Base-by-base conservation (phyloP, 1,284 basidiomycete genomes). In the Testicularia cyperi region DNA sequence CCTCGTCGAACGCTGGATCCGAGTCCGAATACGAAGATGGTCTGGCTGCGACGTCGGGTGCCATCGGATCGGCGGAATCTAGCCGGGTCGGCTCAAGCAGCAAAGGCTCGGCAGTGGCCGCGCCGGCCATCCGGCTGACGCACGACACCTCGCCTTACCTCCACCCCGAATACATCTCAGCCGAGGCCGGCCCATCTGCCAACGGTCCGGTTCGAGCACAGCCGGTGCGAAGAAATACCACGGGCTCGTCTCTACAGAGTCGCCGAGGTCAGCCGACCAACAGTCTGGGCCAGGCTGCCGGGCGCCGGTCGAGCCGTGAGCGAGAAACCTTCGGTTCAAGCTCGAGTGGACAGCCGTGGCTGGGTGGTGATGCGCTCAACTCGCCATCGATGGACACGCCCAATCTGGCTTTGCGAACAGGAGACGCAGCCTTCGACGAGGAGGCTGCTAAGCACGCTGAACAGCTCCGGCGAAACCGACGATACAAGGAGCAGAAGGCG, bases 391-490 rank as follows among this genome's bases (percentile, higher is more conserved):
- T 37, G 2, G 52, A 48, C 21, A 45, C 60, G 8, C 35, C 42
- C 18, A 38, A 42, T 1, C 60, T 57, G 24, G 54, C 65, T 13
- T 58, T 72, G 13, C 63, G 65, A 19, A 70, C 68, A 2, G 68
- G 65, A 9, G 70, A 70, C 30, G 62, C 68, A 18, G 65, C 69
- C 7, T 72, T 75, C 27, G 74, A 75, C 40, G 65, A 74, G 33
- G 70, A 73, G 24, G 65, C 70, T 15, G 70, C 68, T 43, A 71
- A 70, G 39, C 66, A 72, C 26, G 70, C 64, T 4, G 65, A 75
- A 22, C 54, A 63, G 44, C 52, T 72, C 32, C 63, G 70, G 13
- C 56, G 69, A 9, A 61, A 66, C 16, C 62, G 69, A 15, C 56
- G 68, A 19, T 65, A 61, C 34, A 72, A 72, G 61, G 66, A 70